phyloP scores from a whole-genome alignment of 345 rosid species.

The Syzygium jambos region DNA sequence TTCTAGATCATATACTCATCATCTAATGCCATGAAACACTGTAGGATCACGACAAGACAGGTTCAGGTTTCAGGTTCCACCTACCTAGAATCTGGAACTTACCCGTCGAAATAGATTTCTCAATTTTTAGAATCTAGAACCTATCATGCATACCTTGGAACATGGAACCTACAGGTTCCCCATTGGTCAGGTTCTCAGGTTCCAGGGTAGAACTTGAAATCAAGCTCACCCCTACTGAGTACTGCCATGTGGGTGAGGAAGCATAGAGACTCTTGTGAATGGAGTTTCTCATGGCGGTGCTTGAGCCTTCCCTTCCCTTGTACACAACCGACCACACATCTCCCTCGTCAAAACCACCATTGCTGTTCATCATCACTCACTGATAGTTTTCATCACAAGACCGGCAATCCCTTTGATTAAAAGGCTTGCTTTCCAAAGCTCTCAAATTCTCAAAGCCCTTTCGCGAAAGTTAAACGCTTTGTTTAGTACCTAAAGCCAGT shows the following conservation, averaged over 20 bases:
- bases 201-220: too few species aligned
- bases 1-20: too few species aligned
- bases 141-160: too few species aligned
- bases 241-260: not conserved
- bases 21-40: too few species aligned
- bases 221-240: constrained; percentile 2
- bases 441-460: not conserved
- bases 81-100: too few species aligned
- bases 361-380: constrained; percentile 10
- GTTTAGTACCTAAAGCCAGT: not conserved
- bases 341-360: constrained; percentile 68
- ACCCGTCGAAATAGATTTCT: accelerated
- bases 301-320: constrained; percentile 14
- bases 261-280: not conserved
- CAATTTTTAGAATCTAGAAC: too few species aligned
- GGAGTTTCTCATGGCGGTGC: not conserved
- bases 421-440: not conserved
- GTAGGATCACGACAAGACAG: too few species aligned
- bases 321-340: constrained; percentile 54
- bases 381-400: constrained; percentile 3
- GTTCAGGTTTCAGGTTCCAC: too few species aligned
- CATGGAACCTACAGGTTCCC: too few species aligned
- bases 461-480: not conserved
- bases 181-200: too few species aligned
- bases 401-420: constrained; percentile 33